Evolutionary conservation across 495 filamentous ascomycete species (phyloP).

Genomic region (Choiromyces venosus): DNA sequence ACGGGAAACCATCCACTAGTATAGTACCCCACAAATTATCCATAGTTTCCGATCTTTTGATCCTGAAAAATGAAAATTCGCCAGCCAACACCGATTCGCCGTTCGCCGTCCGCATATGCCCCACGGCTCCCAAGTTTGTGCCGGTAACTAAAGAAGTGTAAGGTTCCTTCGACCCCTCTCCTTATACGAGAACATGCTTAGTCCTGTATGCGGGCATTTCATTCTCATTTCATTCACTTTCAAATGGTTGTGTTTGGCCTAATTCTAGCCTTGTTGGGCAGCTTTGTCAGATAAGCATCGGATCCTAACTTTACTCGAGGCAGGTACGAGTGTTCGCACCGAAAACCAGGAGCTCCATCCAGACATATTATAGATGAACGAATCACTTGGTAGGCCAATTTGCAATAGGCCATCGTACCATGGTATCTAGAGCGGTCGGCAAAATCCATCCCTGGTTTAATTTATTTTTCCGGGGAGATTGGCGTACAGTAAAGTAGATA

Average conservation of each 20-base stretch:
- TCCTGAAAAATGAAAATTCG: not conserved
- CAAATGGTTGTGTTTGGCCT: not conserved
- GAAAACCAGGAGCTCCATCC: not conserved
- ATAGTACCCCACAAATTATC: constrained; percentile 3
- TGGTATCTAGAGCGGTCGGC: not conserved
- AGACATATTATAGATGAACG: not conserved
- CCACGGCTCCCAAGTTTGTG: not conserved
- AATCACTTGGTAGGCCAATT: not conserved
- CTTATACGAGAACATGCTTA: not conserved
- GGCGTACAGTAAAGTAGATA: not conserved
- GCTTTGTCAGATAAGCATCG: not conserved
- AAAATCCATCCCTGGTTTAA: not conserved
- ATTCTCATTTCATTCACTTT: not conserved
- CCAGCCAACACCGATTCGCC: not conserved
- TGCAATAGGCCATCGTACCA: not conserved
- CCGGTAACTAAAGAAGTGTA: not conserved
- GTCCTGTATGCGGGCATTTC: not conserved
- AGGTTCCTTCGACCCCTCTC: not conserved
- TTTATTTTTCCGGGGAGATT: not conserved
- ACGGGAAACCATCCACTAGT: not conserved
- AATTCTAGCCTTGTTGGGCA: not conserved
- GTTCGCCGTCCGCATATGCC: not conserved
- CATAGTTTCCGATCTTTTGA: not conserved
- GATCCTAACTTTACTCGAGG: not conserved
- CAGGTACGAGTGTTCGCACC: not conserved